Conservation (phyloP, 371 early-diverging fungal species). For the Lichtheimia ramosa region DNA sequence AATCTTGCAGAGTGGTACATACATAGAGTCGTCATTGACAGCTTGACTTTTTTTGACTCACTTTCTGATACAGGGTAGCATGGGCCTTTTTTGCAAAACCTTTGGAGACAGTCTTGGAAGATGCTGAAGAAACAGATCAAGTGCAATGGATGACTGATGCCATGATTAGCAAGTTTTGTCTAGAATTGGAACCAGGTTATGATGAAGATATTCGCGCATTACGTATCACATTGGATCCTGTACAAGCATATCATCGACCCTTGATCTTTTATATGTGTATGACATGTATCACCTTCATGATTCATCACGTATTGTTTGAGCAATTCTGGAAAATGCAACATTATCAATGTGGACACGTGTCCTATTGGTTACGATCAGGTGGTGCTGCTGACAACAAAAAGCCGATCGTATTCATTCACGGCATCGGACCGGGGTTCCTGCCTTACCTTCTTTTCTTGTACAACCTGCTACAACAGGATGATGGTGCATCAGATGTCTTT, state of each 20-base stretch:
- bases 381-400: conserved; percentile 44
- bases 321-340: conserved; percentile 29
- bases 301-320: conserved; percentile 12
- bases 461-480: conserved; percentile 32
- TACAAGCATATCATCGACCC: conserved; percentile 68
- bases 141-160: conserved; percentile 43
- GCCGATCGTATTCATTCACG: conserved; percentile 74
- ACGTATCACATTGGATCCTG: conserved; percentile 62
- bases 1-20: conserved; percentile 58
- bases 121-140: conserved; percentile 28
- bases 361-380: conserved; percentile 53
- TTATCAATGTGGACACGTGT: conserved; percentile 25
- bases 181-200: conserved; percentile 52
- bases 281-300: conserved; percentile 10
- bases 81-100: conserved; percentile 54
- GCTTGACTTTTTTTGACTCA: conserved; percentile 3
- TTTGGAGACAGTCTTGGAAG: conserved; percentile 41
- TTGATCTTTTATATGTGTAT: conserved; percentile 55
- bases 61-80: conserved; percentile 38
- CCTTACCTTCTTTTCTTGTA: conserved; percentile 55
- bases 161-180: conserved; percentile 37
- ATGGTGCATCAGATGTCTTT: conserved; percentile 53
- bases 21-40: not conserved
- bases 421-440: conserved; percentile 66
- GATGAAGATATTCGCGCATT: conserved; percentile 56